Conservation (phyloP, 495 filamentous ascomycete genomes). For the Amorphotheca resinae region DNA sequence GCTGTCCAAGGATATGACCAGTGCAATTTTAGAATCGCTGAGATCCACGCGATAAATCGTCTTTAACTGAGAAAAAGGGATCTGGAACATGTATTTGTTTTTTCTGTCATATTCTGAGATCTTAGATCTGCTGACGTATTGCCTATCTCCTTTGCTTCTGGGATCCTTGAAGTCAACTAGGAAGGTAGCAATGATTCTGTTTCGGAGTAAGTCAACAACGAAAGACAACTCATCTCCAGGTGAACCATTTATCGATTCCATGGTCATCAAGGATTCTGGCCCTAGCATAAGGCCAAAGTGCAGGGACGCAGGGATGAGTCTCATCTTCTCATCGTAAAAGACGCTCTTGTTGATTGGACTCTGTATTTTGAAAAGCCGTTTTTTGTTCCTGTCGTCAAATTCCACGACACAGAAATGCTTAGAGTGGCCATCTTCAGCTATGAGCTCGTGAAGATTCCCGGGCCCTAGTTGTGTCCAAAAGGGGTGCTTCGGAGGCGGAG, state of each 20-base stretch:
- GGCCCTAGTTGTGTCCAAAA: conserved; percentile 19
- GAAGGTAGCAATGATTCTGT: conserved; percentile 34
- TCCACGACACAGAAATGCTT: not conserved
- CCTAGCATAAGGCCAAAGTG: conserved; percentile 43
- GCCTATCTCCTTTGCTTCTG: conserved; percentile 15
- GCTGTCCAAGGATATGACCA: conserved; percentile 48
- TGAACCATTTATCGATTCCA: conserved; percentile 25
- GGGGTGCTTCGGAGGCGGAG: conserved; percentile 12
- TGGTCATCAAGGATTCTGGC: conserved; percentile 33
- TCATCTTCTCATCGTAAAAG: conserved; percentile 9
- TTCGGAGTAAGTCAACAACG: conserved; percentile 30
- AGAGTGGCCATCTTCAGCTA: not conserved
- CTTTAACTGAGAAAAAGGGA: conserved; percentile 53
- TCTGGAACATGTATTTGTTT: conserved; percentile 33
- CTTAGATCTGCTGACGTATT: not conserved
- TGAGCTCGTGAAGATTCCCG: not conserved
- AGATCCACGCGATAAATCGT: conserved; percentile 36
- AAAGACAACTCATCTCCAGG: conserved; percentile 16
- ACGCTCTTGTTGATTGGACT: conserved; percentile 2
- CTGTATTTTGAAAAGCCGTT: conserved; percentile 3
- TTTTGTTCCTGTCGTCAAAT: not conserved
- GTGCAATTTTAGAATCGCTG: conserved; percentile 22
- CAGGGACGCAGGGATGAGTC: conserved; percentile 23
- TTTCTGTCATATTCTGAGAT: conserved; percentile 17
- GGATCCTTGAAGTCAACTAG: conserved; percentile 26